These are phyloP conservation scores for Sechiopsis laciniata DNA, from an alignment of 306 rosid species.

Conservation along the genomic window DNA sequence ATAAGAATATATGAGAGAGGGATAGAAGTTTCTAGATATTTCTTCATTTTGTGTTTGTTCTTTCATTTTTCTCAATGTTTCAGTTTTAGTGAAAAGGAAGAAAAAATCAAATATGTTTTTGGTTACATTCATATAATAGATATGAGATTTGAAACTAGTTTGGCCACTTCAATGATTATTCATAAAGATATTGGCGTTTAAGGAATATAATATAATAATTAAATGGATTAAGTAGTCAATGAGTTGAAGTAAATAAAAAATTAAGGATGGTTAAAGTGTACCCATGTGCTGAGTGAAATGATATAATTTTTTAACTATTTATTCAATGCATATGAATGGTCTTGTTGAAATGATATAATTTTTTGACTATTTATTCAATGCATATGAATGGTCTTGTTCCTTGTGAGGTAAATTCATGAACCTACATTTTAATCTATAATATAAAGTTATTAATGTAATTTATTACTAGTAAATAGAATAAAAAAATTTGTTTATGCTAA, in stretches of 20 bases:
- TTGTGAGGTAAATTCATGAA: conserved; percentile 4
- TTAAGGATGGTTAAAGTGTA: no score
- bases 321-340: background rate
- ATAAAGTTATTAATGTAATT: background rate
- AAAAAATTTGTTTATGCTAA: no score
- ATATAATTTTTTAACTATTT: background rate
- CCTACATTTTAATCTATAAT: background rate
- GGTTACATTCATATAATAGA: no score
- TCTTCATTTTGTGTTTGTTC: no score
- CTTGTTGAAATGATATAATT: no score
- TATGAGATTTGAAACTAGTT: background rate
- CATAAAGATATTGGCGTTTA: background rate
- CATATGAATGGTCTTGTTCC: background rate
- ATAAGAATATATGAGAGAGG: no score
- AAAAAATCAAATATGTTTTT: no score
- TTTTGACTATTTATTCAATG: background rate
- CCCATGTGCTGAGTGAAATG: background rate
- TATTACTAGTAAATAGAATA: no score
- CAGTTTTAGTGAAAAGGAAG: no score
- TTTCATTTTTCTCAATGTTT: no score
- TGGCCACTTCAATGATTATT: background rate
- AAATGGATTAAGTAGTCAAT: background rate
- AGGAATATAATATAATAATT: background rate
- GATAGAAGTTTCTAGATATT: no score
- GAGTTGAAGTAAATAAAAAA: background rate